Evolutionary conservation across 768 basidiomycete genomes (phyloP).

Genomic region (Lactarius pseudohatsudake): DNA sequence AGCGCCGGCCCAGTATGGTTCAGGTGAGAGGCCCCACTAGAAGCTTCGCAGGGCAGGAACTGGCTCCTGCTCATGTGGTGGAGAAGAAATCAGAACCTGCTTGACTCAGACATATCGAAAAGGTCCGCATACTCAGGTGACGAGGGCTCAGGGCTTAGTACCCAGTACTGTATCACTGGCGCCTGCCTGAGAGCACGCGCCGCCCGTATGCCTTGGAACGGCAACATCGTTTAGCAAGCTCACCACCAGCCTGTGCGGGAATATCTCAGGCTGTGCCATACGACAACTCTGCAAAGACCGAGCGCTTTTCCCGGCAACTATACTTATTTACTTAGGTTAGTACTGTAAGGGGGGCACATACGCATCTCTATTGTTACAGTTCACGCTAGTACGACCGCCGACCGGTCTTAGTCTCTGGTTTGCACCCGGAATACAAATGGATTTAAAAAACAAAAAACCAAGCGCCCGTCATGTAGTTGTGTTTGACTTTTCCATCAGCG

Average conservation of each 20-base stretch:
- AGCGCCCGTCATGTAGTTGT: background rate
- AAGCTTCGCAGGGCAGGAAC: background rate
- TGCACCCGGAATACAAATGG: no score
- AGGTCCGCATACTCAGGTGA: background rate
- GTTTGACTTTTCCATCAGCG: background rate
- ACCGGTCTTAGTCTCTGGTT: no score
- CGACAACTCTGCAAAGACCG: background rate
- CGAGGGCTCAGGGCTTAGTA: background rate
- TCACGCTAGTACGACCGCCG: no score
- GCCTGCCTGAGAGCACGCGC: background rate
- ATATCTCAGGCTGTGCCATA: background rate
- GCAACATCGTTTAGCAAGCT: background rate
- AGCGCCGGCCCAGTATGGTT: background rate
- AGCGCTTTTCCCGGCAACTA: no score
- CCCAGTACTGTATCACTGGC: background rate
- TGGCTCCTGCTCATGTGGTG: background rate
- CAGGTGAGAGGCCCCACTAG: background rate
- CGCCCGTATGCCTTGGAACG: background rate
- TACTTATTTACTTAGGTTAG: no score
- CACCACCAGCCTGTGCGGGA: background rate
- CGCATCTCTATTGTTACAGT: no score
- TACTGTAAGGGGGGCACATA: no score
- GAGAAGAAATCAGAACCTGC: background rate
- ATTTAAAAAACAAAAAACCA: background rate
- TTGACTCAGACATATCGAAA: background rate